Conservation (phyloP, 2,329 filamentous ascomycete species). For the Talaromyces sp. region DNA sequence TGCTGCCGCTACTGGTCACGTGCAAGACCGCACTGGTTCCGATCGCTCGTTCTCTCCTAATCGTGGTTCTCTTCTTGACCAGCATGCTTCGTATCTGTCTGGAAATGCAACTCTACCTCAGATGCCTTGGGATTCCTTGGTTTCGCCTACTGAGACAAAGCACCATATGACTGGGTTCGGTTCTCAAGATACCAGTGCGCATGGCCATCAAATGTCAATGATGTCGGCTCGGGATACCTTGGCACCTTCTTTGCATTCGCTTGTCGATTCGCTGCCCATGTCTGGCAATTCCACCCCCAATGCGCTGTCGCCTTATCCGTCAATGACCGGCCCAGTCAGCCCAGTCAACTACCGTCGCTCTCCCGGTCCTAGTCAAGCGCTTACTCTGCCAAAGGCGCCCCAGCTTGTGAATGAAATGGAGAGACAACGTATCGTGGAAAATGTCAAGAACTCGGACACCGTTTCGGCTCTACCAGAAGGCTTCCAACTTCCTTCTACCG, state of each 20-base stretch:
- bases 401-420: constrained; percentile 83
- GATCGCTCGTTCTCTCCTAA: constrained; percentile 70
- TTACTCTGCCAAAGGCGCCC: constrained; percentile 67
- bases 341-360: constrained; percentile 68
- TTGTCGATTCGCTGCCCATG: constrained; percentile 68
- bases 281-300: constrained; percentile 68
- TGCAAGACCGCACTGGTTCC: constrained; percentile 45
- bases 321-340: constrained; percentile 65
- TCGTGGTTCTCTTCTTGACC: constrained; percentile 70
- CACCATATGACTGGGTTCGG: constrained; percentile 66
- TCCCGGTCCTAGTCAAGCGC: constrained; percentile 63
- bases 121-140: constrained; percentile 88
- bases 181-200: constrained; percentile 59
- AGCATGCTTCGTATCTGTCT: constrained; percentile 71
- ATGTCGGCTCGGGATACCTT: constrained; percentile 60
- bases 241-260: constrained; percentile 65
- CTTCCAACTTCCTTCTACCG: constrained; percentile 79
- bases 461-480: constrained; percentile 81
- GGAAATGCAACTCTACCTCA: constrained; percentile 78
- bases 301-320: constrained; percentile 69
- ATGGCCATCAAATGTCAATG: constrained; percentile 64
- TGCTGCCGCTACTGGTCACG: constrained; percentile 52
- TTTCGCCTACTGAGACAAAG: constrained; percentile 71
- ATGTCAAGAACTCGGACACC: constrained; percentile 75
- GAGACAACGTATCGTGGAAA: constrained; percentile 77